phyloP scores from a whole-genome alignment of 495 filamentous ascomycete species.

The Penicillium salamii region DNA sequence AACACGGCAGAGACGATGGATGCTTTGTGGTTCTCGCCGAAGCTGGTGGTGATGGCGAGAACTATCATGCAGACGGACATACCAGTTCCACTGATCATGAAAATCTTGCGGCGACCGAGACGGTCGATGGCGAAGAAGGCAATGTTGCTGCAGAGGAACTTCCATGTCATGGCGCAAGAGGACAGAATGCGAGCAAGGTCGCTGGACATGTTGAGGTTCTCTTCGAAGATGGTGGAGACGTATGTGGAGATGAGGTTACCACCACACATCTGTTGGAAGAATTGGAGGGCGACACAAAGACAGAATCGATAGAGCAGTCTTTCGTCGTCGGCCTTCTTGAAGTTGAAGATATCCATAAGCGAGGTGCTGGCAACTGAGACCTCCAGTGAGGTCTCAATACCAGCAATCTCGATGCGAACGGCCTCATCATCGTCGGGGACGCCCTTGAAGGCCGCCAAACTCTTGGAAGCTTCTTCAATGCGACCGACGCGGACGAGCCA shows the following conservation, averaged over 20 bases:
- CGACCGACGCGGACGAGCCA: slow-evolving; percentile 56
- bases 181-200: slow-evolving; percentile 21
- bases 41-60: slow-evolving; percentile 40
- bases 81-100: slow-evolving; percentile 46
- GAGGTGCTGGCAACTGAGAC: slow-evolving; percentile 6
- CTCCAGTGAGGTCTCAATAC: slow-evolving; percentile 36
- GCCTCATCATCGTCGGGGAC: slow-evolving; percentile 16
- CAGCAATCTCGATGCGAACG: slow-evolving; percentile 28
- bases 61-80: slow-evolving; percentile 38
- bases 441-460: slow-evolving; percentile 27
- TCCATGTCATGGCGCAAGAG: slow-evolving; percentile 41
- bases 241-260: slow-evolving; percentile 29
- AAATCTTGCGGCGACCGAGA: slow-evolving; percentile 45
- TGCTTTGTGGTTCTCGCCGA: slow-evolving; percentile 31
- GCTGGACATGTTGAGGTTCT: slow-evolving; percentile 18
- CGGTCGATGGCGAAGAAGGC: slow-evolving; percentile 46
- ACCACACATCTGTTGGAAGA: slow-evolving; percentile 32
- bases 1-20: slow-evolving; percentile 42
- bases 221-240: slow-evolving; percentile 25
- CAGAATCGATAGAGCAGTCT: slow-evolving; percentile 27
- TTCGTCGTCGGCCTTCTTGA: slow-evolving; percentile 22
- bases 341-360: slow-evolving; percentile 6
- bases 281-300: slow-evolving; percentile 36
- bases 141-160: slow-evolving; percentile 40
- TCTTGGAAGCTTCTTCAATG: slow-evolving; percentile 46